Percentiles rank a stretch among this genome's conserved stretches.
Evolutionary conservation across 2,329 filamentous ascomycete species (phyloP).

Genomic region (Chrysosporium keratinophilum): DNA sequence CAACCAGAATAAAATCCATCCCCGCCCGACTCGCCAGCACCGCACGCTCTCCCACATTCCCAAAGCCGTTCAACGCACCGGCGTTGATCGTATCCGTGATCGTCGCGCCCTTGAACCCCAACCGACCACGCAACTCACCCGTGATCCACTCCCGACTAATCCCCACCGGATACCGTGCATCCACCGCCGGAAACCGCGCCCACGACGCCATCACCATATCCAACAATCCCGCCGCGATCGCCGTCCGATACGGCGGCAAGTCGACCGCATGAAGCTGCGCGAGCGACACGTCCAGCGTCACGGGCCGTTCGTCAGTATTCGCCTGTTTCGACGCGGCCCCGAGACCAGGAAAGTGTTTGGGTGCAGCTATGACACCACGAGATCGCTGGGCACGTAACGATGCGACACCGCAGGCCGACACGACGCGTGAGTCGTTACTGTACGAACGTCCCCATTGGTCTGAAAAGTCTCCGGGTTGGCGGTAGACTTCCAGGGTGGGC

Average conservation of each 20-base stretch:
- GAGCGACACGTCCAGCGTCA: slow-evolving; percentile 21
- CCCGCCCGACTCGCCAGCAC: slow-evolving; percentile 24
- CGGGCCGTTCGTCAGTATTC: slow-evolving; percentile 24
- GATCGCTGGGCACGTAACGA: slow-evolving; percentile 21
- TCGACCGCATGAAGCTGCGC: slow-evolving; percentile 21
- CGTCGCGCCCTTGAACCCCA: slow-evolving; percentile 24
- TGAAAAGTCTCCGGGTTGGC: slow-evolving; percentile 21
- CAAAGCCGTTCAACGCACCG: slow-evolving; percentile 21
- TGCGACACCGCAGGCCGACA: slow-evolving; percentile 17
- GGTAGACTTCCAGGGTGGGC: slow-evolving; percentile 25
- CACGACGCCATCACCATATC: slow-evolving; percentile 28
- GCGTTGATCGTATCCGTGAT: slow-evolving; percentile 27
- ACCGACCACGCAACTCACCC: slow-evolving; percentile 20
- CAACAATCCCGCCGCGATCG: slow-evolving; percentile 19
- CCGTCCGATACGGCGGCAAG: slow-evolving; percentile 20
- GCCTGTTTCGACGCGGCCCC: slow-evolving; percentile 18
- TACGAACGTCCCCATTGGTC: slow-evolving; percentile 23
- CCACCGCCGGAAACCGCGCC: slow-evolving; percentile 25
- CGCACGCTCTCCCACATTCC: slow-evolving; percentile 18
- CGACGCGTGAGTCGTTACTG: slow-evolving; percentile 21
- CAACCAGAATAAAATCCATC: slow-evolving; percentile 25
- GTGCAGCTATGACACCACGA: slow-evolving; percentile 20
- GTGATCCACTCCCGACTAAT: slow-evolving; percentile 23
- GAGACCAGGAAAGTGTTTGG: slow-evolving; percentile 27
- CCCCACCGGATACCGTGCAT: slow-evolving; percentile 23